Evolutionary conservation across 371 early-diverging fungal species (phyloP).

Genomic region (Gilbertella persicaria): DNA sequence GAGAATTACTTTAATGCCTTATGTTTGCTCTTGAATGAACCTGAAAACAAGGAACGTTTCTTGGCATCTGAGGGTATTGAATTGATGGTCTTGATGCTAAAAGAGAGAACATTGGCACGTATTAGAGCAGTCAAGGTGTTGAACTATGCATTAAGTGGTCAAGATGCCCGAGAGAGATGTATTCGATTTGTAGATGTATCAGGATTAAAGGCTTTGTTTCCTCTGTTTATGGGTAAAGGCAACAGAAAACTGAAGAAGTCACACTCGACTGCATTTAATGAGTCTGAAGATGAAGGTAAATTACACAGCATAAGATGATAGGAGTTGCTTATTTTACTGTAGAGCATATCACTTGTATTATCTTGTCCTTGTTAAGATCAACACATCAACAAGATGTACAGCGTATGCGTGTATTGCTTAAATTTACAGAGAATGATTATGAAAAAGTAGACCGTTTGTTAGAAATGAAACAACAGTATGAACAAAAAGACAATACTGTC

Average conservation of each 20-base stretch:
- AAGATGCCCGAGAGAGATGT: slow-evolving; percentile 54
- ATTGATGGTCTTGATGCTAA: slow-evolving; percentile 87
- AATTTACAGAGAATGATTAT: slow-evolving; percentile 80
- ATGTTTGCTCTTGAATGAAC: slow-evolving; percentile 64
- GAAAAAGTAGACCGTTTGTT: slow-evolving; percentile 79
- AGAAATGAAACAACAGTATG: slow-evolving; percentile 72
- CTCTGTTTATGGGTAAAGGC: slow-evolving; percentile 80
- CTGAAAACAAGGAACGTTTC: slow-evolving; percentile 70
- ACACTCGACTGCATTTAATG: slow-evolving; percentile 60
- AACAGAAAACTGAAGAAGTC: slow-evolving; percentile 68
- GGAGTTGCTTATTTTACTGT: not conserved
- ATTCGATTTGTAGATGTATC: slow-evolving; percentile 75
- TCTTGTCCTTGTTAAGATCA: slow-evolving; percentile 72
- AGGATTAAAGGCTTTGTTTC: slow-evolving; percentile 82
- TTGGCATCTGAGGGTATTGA: slow-evolving; percentile 87
- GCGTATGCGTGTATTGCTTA: slow-evolving; percentile 75
- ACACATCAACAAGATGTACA: slow-evolving; percentile 60
- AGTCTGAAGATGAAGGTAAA: slow-evolving; percentile 76
- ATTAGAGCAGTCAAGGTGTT: slow-evolving; percentile 86
- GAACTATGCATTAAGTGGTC: slow-evolving; percentile 77
- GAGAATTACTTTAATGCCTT: slow-evolving; percentile 88
- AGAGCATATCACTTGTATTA: slow-evolving; percentile 84
- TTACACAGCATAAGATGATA: not conserved
- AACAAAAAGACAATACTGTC: slow-evolving; percentile 56
- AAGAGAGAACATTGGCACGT: slow-evolving; percentile 76